Conservation (phyloP, 805 yeast species). For the Blastobotrys peoriensis region DNA sequence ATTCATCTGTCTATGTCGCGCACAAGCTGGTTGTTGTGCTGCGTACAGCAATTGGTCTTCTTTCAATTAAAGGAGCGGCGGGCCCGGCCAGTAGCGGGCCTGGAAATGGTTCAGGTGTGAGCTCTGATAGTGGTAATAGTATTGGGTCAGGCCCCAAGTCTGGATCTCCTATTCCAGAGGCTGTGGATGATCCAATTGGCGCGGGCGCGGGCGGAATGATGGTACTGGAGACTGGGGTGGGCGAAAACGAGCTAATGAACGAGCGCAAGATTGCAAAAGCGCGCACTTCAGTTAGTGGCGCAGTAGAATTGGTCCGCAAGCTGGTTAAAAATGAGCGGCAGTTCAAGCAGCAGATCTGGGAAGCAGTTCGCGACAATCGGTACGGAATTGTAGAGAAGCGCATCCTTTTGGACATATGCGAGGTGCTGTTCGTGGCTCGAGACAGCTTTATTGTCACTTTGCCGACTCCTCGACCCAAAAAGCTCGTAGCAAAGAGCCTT, state of each 20-base stretch:
- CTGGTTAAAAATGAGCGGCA: slow-evolving; percentile 50
- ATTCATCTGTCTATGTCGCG: slow-evolving; percentile 48
- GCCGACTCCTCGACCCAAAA: slow-evolving; percentile 61
- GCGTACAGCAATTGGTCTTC: slow-evolving; percentile 49
- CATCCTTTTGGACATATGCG: slow-evolving; percentile 55
- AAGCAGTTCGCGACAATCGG: slow-evolving; percentile 51
- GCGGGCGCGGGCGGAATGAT: slow-evolving; percentile 40
- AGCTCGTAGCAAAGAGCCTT: slow-evolving; percentile 51
- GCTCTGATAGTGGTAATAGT: not conserved
- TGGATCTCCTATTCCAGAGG: not conserved
- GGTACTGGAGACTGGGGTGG: slow-evolving; percentile 48
- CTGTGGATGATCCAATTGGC: slow-evolving; percentile 15
- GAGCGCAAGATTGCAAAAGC: slow-evolving; percentile 32
- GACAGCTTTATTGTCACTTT: slow-evolving; percentile 58
- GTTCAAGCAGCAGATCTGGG: slow-evolving; percentile 60
- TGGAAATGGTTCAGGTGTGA: not conserved
- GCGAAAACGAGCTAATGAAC: slow-evolving; percentile 8
- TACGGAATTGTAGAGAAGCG: slow-evolving; percentile 56
- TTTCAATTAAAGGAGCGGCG: slow-evolving; percentile 55
- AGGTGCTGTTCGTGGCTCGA: slow-evolving; percentile 56
- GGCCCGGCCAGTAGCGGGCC: too few relatives aligned
- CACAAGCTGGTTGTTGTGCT: slow-evolving; percentile 44
- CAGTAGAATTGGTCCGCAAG: slow-evolving; percentile 57
- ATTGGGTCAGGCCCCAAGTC: not conserved
- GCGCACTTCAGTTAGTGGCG: slow-evolving; percentile 57